Percentiles rank a stretch among this genome's conserved stretches.
Evolutionary conservation across 2,329 filamentous ascomycete genomes (phyloP).

Genomic region (Colletotrichum sp.): DNA sequence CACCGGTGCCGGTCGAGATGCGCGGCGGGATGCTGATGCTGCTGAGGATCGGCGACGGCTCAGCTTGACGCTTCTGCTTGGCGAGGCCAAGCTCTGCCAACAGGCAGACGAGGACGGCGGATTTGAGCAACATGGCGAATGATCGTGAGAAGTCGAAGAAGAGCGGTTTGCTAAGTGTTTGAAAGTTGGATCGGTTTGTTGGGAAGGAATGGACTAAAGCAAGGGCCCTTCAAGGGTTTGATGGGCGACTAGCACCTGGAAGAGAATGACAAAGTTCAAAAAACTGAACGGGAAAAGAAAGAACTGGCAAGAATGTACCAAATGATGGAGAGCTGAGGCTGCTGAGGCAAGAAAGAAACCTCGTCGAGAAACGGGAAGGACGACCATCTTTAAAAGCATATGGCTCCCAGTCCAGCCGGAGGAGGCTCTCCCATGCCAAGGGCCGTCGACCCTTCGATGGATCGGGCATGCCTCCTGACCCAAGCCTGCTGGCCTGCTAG

Average conservation of each 20-base stretch:
- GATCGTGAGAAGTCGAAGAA: not conserved
- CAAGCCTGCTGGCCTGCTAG: not conserved
- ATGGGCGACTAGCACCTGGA: constrained; percentile 20
- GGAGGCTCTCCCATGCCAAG: not conserved
- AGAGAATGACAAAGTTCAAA: constrained; percentile 20
- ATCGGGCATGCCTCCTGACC: not conserved
- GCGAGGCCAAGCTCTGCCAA: constrained; percentile 17
- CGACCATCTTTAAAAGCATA: constrained; percentile 11
- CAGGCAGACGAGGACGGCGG: constrained; percentile 6
- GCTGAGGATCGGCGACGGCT: constrained; percentile 8
- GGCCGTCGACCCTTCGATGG: not conserved
- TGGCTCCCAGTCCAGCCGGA: not conserved
- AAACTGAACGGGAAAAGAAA: not conserved
- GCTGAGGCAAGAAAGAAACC: not conserved
- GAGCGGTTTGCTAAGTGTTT: not conserved
- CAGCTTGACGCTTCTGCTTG: not conserved
- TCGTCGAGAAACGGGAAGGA: not conserved
- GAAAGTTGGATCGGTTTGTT: constrained; percentile 2
- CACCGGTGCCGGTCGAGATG: constrained; percentile 6
- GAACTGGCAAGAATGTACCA: constrained; percentile 10
- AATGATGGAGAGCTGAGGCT: constrained; percentile 15
- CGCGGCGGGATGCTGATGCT: constrained; percentile 8
- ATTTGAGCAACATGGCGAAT: constrained; percentile 17
- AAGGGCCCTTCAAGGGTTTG: constrained; percentile 16
- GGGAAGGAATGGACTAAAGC: constrained; percentile 14